Evolutionary conservation across 805 yeast species (phyloP), one percentile per base, ranked within the genome.

Genomic region (Saccharomycopsis oosterbeekiorum): DNA sequence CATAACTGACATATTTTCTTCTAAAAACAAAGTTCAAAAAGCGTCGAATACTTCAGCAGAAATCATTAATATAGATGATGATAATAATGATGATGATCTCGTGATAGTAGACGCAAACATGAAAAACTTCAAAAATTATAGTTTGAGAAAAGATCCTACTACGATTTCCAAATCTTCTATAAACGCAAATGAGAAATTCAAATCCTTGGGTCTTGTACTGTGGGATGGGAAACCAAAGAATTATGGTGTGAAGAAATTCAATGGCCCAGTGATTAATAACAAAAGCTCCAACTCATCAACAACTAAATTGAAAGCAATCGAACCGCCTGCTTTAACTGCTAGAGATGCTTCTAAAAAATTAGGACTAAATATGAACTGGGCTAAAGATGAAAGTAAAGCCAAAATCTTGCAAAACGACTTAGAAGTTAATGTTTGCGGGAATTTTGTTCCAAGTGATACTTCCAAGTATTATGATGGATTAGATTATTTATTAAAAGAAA

Each of bases 401-500:
- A 26, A 53, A 24, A 1, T 2, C 15, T 2, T 53, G 14, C 43
- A 54, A 43, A 12, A 10, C 15, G 60, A 47, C 19, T 15, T 19
- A n/a, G 40, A 24, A 12, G 8, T 15, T 29, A 43, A 51, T 34
- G 54, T 26, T 15, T 17, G 53, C 24, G 64, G 64, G 4, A 62
- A 62, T 60, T 62, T 62, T 34, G 21, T 15, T 2, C 59, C 60
- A 9, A 51, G 59, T 21, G 55, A 51, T 41, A 8, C 39, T 1
- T 50, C 56, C 5, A 57, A 36, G 17, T 61, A 63, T 37, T 63
- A 63, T 24, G 62, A 63, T 47, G 59, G 60, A 24, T 37, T 63
- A 14, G 65, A 63, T 53, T 57, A 63, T 55, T 56, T 59, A 8
- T 17, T 63, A 9, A 64, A 63, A 21, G 60, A 60, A 37, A 21